These are phyloP conservation scores for Phaeomoniella chlamydospora DNA, from an alignment of 2,329 filamentous ascomycete species.

Conservation along the genomic window DNA sequence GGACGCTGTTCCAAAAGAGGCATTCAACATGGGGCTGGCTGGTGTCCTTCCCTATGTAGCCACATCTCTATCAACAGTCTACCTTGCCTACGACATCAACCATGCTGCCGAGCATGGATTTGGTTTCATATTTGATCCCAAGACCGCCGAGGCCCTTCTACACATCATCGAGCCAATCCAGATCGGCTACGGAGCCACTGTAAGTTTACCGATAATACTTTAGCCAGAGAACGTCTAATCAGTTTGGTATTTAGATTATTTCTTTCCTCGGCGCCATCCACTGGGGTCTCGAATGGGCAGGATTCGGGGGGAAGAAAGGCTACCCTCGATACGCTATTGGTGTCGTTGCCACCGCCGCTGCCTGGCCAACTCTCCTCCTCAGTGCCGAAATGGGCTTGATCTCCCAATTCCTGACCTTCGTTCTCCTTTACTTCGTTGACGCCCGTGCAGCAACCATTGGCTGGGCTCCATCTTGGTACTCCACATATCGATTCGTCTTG, in stretches of 20 bases:
- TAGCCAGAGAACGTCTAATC: constrained; percentile 2
- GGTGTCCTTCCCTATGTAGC: constrained; percentile 75
- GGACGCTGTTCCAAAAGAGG: constrained; percentile 49
- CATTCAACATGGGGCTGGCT: constrained; percentile 54
- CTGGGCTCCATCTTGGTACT: constrained; percentile 77
- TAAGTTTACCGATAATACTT: constrained; percentile 26
- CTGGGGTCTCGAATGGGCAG: constrained; percentile 79
- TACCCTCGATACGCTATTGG: constrained; percentile 75
- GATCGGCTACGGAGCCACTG: constrained; percentile 77
- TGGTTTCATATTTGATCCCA: constrained; percentile 50
- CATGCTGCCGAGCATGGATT: constrained; percentile 46
- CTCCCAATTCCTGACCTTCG: constrained; percentile 73
- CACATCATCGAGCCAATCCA: constrained; percentile 72
- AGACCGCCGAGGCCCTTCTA: constrained; percentile 58
- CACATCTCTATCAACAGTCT: constrained; percentile 71
- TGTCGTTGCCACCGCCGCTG: constrained; percentile 61
- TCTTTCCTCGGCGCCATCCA: constrained; percentile 90
- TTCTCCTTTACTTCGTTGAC: constrained; percentile 74
- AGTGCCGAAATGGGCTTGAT: constrained; percentile 76
- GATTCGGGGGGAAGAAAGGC: constrained; percentile 51
- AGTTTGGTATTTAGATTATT: constrained; percentile 49
- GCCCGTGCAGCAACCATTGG: constrained; percentile 56
- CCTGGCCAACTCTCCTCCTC: constrained; percentile 81
- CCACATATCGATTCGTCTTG: constrained; percentile 77
- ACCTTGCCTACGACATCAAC: constrained; percentile 71